Evolutionary conservation across 257 asterid species (phyloP).

Genomic region (Nicotiana noctiflora): DNA sequence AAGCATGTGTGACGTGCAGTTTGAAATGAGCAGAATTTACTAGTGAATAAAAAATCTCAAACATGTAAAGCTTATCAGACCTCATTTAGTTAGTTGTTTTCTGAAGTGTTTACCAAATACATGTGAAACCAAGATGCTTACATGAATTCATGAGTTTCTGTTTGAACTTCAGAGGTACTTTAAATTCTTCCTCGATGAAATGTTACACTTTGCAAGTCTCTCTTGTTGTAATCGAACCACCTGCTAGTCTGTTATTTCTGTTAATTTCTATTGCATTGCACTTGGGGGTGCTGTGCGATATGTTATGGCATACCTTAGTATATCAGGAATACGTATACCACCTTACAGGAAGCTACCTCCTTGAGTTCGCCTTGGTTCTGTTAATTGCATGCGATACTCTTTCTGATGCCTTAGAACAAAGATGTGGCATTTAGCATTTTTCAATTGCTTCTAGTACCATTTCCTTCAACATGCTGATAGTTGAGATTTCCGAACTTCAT

Average conservation of each 20-base stretch:
- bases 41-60: neutral
- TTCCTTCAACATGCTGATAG: conserved; percentile 1
- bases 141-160: neutral
- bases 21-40: neutral
- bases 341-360: neutral
- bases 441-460: neutral
- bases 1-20: neutral
- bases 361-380: neutral
- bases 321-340: neutral
- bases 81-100: neutral
- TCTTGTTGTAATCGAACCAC: neutral
- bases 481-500: conserved; percentile 12
- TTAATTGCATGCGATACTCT: neutral
- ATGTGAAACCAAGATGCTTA: neutral
- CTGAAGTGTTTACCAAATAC: neutral
- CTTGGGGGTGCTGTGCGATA: neutral
- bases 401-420: neutral
- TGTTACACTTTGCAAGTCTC: neutral
- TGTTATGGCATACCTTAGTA: neutral
- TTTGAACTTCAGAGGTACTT: neutral
- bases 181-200: neutral
- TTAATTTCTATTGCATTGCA: neutral
- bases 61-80: neutral
- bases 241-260: neutral
- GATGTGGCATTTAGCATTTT: neutral